phyloP scores from a whole-genome alignment of 495 filamentous ascomycete species.

The Chaetomidium leptoderma region DNA sequence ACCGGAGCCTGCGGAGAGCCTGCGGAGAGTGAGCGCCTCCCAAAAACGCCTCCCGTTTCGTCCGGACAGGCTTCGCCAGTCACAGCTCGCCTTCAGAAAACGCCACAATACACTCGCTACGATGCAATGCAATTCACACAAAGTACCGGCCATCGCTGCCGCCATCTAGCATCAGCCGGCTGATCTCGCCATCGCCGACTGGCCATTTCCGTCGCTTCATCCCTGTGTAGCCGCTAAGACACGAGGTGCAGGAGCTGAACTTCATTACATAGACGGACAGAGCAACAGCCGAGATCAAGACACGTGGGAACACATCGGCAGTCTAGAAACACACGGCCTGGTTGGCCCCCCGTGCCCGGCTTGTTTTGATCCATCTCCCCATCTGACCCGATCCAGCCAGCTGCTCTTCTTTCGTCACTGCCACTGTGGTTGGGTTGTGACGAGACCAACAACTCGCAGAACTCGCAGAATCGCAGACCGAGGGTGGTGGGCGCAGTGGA shows the following conservation, averaged over 20 bases:
- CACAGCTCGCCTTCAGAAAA: conserved; percentile 8
- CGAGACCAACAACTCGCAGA: background rate
- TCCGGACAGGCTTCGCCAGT: conserved; percentile 8
- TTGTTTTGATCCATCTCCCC: background rate
- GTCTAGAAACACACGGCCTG: conserved; percentile 1
- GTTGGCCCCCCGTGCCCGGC: background rate
- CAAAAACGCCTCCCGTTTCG: conserved; percentile 9
- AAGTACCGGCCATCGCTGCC: conserved; percentile 14
- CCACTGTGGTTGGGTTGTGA: background rate
- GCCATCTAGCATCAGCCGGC: conserved; percentile 13
- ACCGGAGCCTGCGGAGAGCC: conserved; percentile 12
- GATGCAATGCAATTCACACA: background rate
- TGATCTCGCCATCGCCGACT: conserved; percentile 1
- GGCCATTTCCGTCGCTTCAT: background rate
- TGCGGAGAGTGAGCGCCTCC: no score
- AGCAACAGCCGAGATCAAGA: conserved; percentile 19
- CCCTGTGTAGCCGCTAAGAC: conserved; percentile 14
- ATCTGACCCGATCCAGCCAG: conserved; percentile 6
- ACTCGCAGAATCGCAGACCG: conserved; percentile 2
- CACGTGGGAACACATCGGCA: conserved; percentile 19
- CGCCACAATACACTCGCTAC: conserved; percentile 9
- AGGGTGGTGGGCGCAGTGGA: conserved; percentile 12
- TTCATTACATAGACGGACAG: background rate
- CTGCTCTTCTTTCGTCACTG: background rate
- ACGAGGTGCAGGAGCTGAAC: conserved; percentile 17